phyloP scores from a whole-genome alignment of 495 filamentous ascomycete genomes.

The Penicillium paxilli region DNA sequence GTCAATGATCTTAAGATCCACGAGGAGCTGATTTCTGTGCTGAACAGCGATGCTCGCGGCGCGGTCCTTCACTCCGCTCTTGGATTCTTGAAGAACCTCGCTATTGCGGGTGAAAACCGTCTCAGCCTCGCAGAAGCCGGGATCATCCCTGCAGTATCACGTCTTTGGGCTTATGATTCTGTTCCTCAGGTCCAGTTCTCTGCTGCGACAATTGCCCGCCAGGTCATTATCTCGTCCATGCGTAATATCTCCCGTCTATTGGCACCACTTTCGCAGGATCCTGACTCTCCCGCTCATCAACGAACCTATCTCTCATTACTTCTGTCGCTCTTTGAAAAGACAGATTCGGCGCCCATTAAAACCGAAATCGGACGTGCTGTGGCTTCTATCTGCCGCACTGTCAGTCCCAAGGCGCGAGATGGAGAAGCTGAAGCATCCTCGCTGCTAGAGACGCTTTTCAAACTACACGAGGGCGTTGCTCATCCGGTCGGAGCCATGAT shows the following conservation, averaged over 20 bases:
- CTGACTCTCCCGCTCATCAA: slow-evolving; percentile 37
- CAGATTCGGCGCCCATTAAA: slow-evolving; percentile 64
- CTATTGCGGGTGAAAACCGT: slow-evolving; percentile 67
- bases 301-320: slow-evolving; percentile 61
- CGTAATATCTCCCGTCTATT: slow-evolving; percentile 56
- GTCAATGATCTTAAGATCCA: slow-evolving; percentile 56
- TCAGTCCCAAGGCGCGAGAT: slow-evolving; percentile 41
- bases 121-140: slow-evolving; percentile 53
- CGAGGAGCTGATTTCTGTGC: slow-evolving; percentile 51
- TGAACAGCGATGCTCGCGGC: slow-evolving; percentile 43
- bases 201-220: slow-evolving; percentile 64
- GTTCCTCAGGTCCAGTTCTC: slow-evolving; percentile 71
- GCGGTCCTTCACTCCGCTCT: slow-evolving; percentile 66
- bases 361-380: slow-evolving; percentile 71
- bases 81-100: slow-evolving; percentile 79
- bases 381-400: slow-evolving; percentile 62
- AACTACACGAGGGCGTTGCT: slow-evolving; percentile 48
- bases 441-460: slow-evolving; percentile 52
- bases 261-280: slow-evolving; percentile 35
- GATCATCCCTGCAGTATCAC: slow-evolving; percentile 54
- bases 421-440: slow-evolving; percentile 19
- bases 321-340: slow-evolving; percentile 55
- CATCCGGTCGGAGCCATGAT: slow-evolving; percentile 61
- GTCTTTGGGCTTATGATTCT: slow-evolving; percentile 59
- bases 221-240: slow-evolving; percentile 59